Evolutionary conservation across 192 early-diverging fungal genomes (phyloP).

Genomic region (Jimgerdemannia flammicorona): DNA sequence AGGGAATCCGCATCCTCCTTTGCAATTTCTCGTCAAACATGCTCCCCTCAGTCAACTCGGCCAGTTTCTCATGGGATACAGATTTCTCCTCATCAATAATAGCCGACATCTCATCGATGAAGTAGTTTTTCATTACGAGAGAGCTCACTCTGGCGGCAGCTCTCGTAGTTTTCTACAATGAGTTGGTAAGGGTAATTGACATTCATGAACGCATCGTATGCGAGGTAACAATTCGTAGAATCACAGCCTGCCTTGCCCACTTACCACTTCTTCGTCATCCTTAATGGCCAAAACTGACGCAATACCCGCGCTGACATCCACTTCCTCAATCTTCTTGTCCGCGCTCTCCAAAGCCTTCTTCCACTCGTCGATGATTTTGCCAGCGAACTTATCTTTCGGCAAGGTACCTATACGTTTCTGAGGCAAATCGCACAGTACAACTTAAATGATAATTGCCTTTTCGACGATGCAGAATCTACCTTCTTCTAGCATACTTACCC

Average conservation of each 20-base stretch:
- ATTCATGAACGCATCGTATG: too few relatives aligned
- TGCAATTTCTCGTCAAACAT: constrained; percentile 64
- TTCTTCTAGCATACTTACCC: constrained; percentile 7
- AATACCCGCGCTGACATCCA: constrained; percentile 72
- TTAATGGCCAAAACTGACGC: constrained; percentile 77
- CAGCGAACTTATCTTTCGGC: constrained; percentile 68
- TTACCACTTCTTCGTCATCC: constrained; percentile 86
- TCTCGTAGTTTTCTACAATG: constrained; percentile 58
- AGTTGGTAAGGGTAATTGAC: background rate
- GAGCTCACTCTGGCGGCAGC: constrained; percentile 72
- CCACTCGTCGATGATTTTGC: constrained; percentile 84
- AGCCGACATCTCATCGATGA: constrained; percentile 79
- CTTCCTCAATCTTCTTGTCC: constrained; percentile 50
- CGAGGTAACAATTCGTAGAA: background rate
- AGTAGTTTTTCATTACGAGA: constrained; percentile 78
- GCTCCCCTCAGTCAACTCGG: constrained; percentile 66
- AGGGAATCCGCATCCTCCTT: constrained; percentile 62
- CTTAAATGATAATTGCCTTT: background rate
- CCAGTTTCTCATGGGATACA: constrained; percentile 79
- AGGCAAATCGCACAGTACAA: background rate
- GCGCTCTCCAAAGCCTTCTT: constrained; percentile 49
- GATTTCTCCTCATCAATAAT: constrained; percentile 87
- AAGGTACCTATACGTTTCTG: constrained; percentile 74
- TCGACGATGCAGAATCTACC: background rate
- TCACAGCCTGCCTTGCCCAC: background rate